Evolutionary conservation across 2,329 filamentous ascomycete genomes (phyloP), one percentile per base, ranked within the genome.

Genomic region (Pseudogymnoascus pannorum): DNA sequence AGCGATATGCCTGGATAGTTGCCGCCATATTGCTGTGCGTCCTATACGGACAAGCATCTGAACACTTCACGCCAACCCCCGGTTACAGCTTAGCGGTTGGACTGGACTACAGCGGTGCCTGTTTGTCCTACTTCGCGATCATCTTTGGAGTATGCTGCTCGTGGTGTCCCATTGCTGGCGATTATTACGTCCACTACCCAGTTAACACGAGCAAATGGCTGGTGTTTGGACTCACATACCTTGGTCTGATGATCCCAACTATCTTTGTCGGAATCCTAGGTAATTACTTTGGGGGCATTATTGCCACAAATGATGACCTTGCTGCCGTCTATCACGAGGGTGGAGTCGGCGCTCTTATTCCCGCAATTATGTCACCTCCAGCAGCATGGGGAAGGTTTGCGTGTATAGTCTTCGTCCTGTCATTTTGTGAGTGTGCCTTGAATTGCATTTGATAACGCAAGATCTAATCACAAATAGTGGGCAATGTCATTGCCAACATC

Each of bases 1-100:
- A 85, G 70, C 78, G 78, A 2, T 84, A 77, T 66, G 80, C 81
- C 2, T 85, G 78, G 74, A 78, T 85, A 60, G 78, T 80, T 0
- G 79, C 81, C n/a, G 67, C 84, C 31, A 72, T 84, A 62, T 64
- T 71, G 7, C n/a, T 65, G 5, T 61, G 61, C 42, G 61, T 65
- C 8, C 33, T 60, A n/a, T 67, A 51, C 16, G 64, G 64, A 1
- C 64, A 66, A 29, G 42, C 65, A n/a, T 59, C 60, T 6, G 48
- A 63, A 33, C 61, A 64, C 38, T 67, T 65, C n/a, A 22, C 64
- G n/a, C 26, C 61, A 6, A 63, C 57, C 1, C 65, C 64, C 1
- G 26, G 60, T 2, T 61, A 16, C n/a, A 51, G 22, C 44, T 24
- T 44, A 18, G 33, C 22, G 5, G 4, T 4, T 8, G 64, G 64